Conservation (phyloP, 768 basidiomycete genomes). For the Auriculariales sp. region DNA sequence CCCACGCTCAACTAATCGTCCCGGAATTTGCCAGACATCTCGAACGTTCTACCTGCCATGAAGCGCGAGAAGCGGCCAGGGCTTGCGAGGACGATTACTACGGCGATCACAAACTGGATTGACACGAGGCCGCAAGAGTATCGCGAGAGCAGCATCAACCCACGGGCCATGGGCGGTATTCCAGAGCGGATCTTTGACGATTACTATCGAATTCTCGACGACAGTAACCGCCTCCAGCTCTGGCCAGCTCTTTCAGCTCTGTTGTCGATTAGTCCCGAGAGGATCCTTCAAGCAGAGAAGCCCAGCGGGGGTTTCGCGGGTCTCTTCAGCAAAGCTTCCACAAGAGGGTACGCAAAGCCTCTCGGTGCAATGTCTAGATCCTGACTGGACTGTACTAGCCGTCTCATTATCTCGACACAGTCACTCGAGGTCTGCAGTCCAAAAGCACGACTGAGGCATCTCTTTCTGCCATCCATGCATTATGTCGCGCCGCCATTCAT, state of each 20-base stretch:
- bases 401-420: background rate
- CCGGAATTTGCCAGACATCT: constrained; percentile 55
- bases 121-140: constrained; percentile 66
- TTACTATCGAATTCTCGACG: constrained; percentile 30
- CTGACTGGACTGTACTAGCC: no score
- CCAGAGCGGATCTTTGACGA: constrained; percentile 82
- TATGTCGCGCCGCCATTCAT: constrained; percentile 57
- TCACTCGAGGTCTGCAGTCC: background rate
- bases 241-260: constrained; percentile 76
- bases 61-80: constrained; percentile 56
- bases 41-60: no score
- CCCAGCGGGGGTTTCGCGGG: background rate
- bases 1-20: background rate
- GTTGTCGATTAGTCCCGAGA: constrained; percentile 61
- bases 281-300: constrained; percentile 33
- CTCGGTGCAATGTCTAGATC: background rate
- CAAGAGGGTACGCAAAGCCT: background rate
- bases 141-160: constrained; percentile 48
- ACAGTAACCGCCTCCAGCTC: constrained; percentile 29
- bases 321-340: background rate
- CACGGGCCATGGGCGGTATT: constrained; percentile 57
- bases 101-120: constrained; percentile 86
- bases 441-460: background rate
- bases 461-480: background rate
- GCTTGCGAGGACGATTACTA: constrained; percentile 55